phyloP scores from a whole-genome alignment of 352 stramenopile genomes.

The Phytophthora niederhauseri region DNA sequence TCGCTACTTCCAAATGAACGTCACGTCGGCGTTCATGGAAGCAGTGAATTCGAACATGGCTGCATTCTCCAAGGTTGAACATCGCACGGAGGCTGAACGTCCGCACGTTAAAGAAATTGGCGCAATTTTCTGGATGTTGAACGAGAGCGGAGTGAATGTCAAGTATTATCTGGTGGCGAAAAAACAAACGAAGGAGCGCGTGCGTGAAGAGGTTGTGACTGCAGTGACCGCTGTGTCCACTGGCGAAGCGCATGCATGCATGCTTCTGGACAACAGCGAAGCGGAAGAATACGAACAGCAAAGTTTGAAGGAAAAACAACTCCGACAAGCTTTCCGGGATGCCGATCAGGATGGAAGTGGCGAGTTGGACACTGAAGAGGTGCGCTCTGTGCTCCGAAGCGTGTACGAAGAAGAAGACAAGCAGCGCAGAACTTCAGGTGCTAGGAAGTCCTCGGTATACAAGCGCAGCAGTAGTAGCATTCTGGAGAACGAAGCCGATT shows the following conservation, averaged over 20 bases:
- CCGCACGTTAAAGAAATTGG: conserved; percentile 84
- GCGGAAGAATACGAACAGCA: conserved; percentile 81
- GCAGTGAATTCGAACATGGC: conserved; percentile 70
- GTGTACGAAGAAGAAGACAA: conserved; percentile 79
- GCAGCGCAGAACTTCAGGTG: conserved; percentile 40
- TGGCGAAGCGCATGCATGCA: conserved; percentile 59
- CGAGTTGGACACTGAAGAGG: conserved; percentile 79
- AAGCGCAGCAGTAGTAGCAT: conserved; percentile 57
- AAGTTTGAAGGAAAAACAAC: conserved; percentile 86
- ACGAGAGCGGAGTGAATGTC: conserved; percentile 79
- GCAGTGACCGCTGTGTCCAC: conserved; percentile 57
- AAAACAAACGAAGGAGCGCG: conserved; percentile 58
- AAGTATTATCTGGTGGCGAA: conserved; percentile 85
- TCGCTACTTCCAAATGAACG: conserved; percentile 85
- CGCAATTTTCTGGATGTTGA: conserved; percentile 87
- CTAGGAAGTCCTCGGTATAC: conserved; percentile 36
- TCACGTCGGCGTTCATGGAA: conserved; percentile 87
- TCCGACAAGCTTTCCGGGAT: conserved; percentile 78
- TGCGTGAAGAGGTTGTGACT: conserved; percentile 60
- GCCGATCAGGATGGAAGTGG: conserved; percentile 79
- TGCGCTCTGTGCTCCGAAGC: conserved; percentile 69
- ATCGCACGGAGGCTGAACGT: conserved; percentile 49
- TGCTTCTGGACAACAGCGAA: conserved; percentile 67
- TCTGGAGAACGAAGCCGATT: conserved; percentile 60
- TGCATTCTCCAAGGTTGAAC: conserved; percentile 71